These are phyloP conservation scores for Mortierella sp. DNA, from an alignment of 371 early-diverging fungal genomes.

Conservation along the genomic window DNA sequence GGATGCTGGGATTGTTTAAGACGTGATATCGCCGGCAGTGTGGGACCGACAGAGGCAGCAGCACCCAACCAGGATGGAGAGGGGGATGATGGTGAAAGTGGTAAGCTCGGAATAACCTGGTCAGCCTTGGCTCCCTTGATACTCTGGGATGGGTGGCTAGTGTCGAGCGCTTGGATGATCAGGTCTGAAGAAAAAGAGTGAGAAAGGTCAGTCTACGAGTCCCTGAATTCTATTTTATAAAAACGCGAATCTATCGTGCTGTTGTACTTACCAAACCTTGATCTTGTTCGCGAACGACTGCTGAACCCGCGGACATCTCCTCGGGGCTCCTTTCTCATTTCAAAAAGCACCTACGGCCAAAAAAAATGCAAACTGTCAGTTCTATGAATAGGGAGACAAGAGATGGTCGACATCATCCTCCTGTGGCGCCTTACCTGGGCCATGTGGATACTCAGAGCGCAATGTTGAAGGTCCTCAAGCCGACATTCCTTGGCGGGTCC, in stretches of 20 bases:
- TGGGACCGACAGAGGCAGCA: too few species aligned
- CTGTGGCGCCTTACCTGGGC: constrained; percentile 14
- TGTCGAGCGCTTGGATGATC: constrained; percentile 11
- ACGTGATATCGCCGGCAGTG: too few species aligned
- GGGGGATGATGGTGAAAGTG: too few species aligned
- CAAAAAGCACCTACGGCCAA: neutral
- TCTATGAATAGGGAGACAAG: neutral
- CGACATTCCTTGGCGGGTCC: constrained; percentile 19
- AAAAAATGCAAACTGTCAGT: neutral
- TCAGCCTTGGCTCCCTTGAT: too few species aligned
- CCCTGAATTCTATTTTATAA: too few species aligned
- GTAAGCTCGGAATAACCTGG: too few species aligned
- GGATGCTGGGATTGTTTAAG: too few species aligned
- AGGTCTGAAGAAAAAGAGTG: constrained; percentile 1
- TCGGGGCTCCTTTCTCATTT: constrained; percentile 5
- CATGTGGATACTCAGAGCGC: neutral
- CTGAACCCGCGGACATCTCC: neutral
- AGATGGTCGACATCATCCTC: neutral
- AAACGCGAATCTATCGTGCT: too few species aligned
- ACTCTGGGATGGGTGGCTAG: neutral
- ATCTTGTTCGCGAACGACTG: neutral
- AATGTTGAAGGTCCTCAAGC: neutral
- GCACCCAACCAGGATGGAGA: too few species aligned
- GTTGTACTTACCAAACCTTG: constrained; percentile 16
- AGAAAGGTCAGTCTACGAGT: neutral